A percentile compares a stretch with the other conserved stretches of the same genome.
Evolutionary conservation across 257 asterid genomes (phyloP).

Genomic region (Anisodus tanguticus): DNA sequence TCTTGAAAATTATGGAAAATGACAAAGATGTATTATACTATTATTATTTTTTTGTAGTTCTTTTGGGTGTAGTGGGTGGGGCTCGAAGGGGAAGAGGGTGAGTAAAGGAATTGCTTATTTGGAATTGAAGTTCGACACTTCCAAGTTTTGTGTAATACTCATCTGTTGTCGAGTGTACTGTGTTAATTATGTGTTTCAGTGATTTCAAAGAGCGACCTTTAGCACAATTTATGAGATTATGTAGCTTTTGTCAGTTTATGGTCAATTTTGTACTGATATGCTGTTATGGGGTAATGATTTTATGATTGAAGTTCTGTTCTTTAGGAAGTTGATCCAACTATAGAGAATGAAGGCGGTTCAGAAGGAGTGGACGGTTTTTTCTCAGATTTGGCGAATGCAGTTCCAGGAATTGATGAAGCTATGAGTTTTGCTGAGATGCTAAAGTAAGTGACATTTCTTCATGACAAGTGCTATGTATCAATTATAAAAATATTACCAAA

Average conservation of each 20-base stretch:
- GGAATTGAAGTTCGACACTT: neutral
- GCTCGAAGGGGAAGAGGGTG: neutral
- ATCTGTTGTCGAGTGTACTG: neutral
- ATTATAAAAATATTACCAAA: no score
- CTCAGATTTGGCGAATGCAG: slow-evolving; percentile 87
- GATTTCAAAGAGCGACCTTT: neutral
- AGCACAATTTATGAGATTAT: neutral
- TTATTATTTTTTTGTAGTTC: no score
- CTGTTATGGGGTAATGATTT: slow-evolving; percentile 26
- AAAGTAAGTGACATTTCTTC: slow-evolving; percentile 56
- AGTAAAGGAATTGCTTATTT: neutral
- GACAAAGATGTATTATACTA: no score
- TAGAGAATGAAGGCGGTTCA: slow-evolving; percentile 71
- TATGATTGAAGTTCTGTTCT: slow-evolving; percentile 28
- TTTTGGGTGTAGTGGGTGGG: neutral
- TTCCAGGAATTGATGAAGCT: slow-evolving; percentile 98
- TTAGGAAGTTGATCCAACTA: slow-evolving; percentile 95
- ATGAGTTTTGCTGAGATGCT: slow-evolving; percentile 99
- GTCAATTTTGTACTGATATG: neutral
- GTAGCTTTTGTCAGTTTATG: neutral
- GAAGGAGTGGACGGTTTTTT: slow-evolving; percentile 82
- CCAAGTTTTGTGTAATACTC: neutral
- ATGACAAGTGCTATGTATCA: neutral
- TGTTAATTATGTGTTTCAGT: neutral
- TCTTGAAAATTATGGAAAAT: no score